A percentile compares a stretch with the other conserved stretches of the same genome.
Evolutionary conservation across 2,329 filamentous ascomycete genomes (phyloP).

Genomic region (Herpotrichia juniperi): DNA sequence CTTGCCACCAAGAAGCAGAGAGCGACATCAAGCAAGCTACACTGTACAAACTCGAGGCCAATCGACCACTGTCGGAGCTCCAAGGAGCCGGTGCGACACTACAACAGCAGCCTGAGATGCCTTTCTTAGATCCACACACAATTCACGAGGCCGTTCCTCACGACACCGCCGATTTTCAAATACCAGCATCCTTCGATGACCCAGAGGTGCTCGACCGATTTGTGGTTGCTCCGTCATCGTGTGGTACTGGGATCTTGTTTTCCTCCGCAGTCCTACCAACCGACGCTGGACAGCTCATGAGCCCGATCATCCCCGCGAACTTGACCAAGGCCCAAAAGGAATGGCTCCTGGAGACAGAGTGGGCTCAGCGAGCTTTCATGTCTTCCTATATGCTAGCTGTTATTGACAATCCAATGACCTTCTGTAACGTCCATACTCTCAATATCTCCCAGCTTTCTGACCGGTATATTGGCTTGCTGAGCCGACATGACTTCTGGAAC

Average conservation of each 20-base stretch:
- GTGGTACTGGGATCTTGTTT: slow-evolving; percentile 38
- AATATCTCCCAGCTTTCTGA: slow-evolving; percentile 70
- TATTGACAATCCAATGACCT: slow-evolving; percentile 63
- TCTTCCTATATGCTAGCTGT: slow-evolving; percentile 70
- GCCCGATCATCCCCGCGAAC: slow-evolving; percentile 57
- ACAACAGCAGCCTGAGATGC: slow-evolving; percentile 29
- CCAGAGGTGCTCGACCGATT: slow-evolving; percentile 26
- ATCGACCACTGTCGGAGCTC: slow-evolving; percentile 18
- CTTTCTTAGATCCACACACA: slow-evolving; percentile 36
- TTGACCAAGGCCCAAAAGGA: slow-evolving; percentile 70
- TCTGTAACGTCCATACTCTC: slow-evolving; percentile 62
- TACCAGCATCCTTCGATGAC: slow-evolving; percentile 28
- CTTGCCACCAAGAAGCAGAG: slow-evolving; percentile 21
- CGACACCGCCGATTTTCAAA: slow-evolving; percentile 20
- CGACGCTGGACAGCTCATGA: slow-evolving; percentile 29
- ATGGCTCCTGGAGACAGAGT: slow-evolving; percentile 71
- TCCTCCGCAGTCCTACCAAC: slow-evolving; percentile 34
- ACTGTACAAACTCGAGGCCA: slow-evolving; percentile 33
- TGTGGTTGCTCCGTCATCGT: slow-evolving; percentile 16
- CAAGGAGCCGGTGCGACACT: slow-evolving; percentile 17
- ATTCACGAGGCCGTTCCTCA: slow-evolving; percentile 33
- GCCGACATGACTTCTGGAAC: slow-evolving; percentile 66
- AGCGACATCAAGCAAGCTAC: slow-evolving; percentile 34
- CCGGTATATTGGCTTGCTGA: slow-evolving; percentile 62
- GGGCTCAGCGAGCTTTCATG: slow-evolving; percentile 72